A percentile compares a stretch with the other conserved stretches of the same genome.
These are phyloP conservation scores for Ilex asprella DNA, from an alignment of 257 asterid genomes.

Conservation along the genomic window DNA sequence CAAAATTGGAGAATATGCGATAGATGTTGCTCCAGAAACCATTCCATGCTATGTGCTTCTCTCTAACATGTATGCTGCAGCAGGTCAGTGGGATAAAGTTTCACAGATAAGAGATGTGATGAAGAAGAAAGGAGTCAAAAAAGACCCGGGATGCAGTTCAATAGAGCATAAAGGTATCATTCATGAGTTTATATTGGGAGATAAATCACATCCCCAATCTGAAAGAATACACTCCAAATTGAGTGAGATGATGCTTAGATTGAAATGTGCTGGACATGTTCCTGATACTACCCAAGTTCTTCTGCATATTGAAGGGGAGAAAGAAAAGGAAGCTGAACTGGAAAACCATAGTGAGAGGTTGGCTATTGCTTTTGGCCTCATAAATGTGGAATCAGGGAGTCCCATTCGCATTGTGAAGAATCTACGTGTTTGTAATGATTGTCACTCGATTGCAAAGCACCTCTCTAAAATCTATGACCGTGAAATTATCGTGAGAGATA, in stretches of 20 bases:
- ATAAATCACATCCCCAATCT: slow-evolving; percentile 11
- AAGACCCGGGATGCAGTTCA: slow-evolving; percentile 13
- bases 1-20: slow-evolving; percentile 15
- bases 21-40: slow-evolving; percentile 2
- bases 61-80: slow-evolving; percentile 14
- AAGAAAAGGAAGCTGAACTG: slow-evolving; percentile 15
- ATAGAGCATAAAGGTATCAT: slow-evolving; percentile 10
- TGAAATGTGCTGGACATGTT: slow-evolving; percentile 7
- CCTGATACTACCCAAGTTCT: slow-evolving; percentile 13
- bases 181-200: slow-evolving; percentile 14
- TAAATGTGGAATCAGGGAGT: slow-evolving; percentile 1
- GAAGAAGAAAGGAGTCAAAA: slow-evolving; percentile 9
- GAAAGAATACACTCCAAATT: slow-evolving; percentile 10
- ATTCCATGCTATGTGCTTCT: slow-evolving; percentile 11
- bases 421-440: slow-evolving; percentile 8
- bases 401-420: slow-evolving; percentile 9
- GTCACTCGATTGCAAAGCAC: slow-evolving; percentile 5
- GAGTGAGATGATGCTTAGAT: slow-evolving; percentile 10
- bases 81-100: slow-evolving; percentile 8
- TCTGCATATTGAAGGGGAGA: slow-evolving; percentile 7
- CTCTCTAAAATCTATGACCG: slow-evolving; percentile 4
- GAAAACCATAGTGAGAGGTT: slow-evolving; percentile 19
- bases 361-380: slow-evolving; percentile 17
- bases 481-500: slow-evolving; percentile 13
- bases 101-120: slow-evolving; percentile 9